A percentile compares a stretch with the other conserved stretches of the same genome.
phyloP scores from a whole-genome alignment of 192 early-diverging fungal species.

The Borealophlyctis nickersoniae region DNA sequence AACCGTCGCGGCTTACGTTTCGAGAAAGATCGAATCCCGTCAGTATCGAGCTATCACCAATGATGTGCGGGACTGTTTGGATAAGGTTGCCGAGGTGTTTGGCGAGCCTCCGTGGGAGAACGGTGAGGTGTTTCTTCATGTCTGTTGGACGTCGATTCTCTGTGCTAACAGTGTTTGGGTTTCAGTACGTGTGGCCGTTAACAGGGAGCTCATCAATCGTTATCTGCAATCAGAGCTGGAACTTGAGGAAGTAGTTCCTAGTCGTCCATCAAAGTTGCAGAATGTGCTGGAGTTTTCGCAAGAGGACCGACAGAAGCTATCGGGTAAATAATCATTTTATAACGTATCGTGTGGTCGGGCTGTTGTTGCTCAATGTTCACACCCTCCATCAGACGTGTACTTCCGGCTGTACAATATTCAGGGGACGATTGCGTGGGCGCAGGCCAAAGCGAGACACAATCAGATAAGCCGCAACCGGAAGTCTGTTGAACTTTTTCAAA shows the following conservation, averaged over 20 bases:
- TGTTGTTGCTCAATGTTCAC: background rate
- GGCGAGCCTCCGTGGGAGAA: constrained; percentile 50
- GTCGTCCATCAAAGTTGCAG: background rate
- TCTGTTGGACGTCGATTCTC: background rate
- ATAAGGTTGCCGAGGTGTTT: constrained; percentile 50
- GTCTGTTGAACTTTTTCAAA: constrained; percentile 53
- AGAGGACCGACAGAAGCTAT: constrained; percentile 14
- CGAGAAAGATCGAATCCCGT: constrained; percentile 32
- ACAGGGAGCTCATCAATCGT: background rate
- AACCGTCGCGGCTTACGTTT: constrained; percentile 42
- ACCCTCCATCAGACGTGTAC: constrained; percentile 36
- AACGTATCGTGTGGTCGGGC: too few relatives aligned
- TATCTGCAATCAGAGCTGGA: constrained; percentile 7
- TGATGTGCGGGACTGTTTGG: constrained; percentile 61
- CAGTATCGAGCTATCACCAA: constrained; percentile 41
- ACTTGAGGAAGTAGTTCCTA: background rate
- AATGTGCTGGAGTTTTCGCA: constrained; percentile 10
- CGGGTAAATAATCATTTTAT: constrained; percentile 13
- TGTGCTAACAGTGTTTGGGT: background rate
- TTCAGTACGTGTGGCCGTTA: background rate
- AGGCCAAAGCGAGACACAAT: constrained; percentile 46
- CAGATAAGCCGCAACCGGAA: constrained; percentile 26
- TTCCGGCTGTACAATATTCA: constrained; percentile 55
- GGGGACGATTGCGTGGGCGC: constrained; percentile 49
- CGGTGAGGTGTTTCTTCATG: constrained; percentile 19